These are phyloP conservation scores for Breynia disticha DNA, from an alignment of 441 rosid species.

Conservation along the genomic window DNA sequence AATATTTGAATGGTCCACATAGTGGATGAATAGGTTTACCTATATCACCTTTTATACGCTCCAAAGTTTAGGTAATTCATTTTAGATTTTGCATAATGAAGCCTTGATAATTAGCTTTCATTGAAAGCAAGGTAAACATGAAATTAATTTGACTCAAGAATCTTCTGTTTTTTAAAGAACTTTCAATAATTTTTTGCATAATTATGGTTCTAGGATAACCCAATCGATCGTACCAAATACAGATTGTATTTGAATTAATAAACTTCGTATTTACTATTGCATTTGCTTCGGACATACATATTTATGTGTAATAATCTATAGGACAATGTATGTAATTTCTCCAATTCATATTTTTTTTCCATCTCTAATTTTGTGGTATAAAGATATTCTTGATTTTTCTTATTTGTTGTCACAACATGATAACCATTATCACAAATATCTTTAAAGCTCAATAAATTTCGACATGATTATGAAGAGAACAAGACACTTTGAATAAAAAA, in stretches of 20 bases:
- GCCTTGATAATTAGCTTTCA: neutral
- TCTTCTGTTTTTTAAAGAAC: constrained; percentile 3
- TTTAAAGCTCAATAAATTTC: constrained; percentile 10
- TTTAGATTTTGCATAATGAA: neutral
- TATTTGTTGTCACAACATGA: neutral
- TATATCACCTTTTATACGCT: constrained; percentile 8
- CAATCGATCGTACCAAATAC: constrained; percentile 3
- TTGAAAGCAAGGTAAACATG: constrained; percentile 1
- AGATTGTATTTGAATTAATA: neutral
- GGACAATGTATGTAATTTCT: constrained; percentile 2
- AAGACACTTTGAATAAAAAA: no score
- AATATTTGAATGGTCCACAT: constrained; percentile 3
- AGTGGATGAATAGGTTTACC: constrained; percentile 6
- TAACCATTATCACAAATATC: neutral
- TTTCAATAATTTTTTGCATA: constrained; percentile 5
- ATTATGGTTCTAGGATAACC: neutral
- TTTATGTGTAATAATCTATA: neutral
- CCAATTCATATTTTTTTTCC: neutral
- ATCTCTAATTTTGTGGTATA: neutral
- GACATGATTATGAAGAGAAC: no score
- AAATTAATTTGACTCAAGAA: neutral
- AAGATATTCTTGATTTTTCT: constrained; percentile 3
- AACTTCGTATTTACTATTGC: neutral
- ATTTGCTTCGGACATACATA: neutral
- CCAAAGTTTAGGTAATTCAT: constrained; percentile 7